Evolutionary conservation across 2,329 filamentous ascomycete genomes (phyloP).

Genomic region (Penicillium sp.): DNA sequence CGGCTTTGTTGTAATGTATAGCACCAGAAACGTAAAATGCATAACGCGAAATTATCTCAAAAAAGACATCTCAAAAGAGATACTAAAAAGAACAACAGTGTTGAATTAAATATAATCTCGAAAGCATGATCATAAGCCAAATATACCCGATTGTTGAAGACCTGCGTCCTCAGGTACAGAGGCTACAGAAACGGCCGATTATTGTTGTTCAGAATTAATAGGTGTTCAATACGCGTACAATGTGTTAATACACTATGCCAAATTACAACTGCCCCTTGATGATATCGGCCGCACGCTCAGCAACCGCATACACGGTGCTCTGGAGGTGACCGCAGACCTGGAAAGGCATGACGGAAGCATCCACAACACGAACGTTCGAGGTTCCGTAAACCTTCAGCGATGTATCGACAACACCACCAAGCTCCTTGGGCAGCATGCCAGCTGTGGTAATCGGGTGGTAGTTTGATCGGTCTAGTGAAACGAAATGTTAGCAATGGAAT

Average conservation of each 20-base stretch:
- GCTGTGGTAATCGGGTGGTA: slow-evolving; percentile 34
- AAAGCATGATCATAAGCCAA: neutral
- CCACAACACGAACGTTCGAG: slow-evolving; percentile 34
- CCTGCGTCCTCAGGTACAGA: neutral
- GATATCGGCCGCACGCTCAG: slow-evolving; percentile 33
- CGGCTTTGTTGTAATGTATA: no score
- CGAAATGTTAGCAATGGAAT: neutral
- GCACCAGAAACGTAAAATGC: no score
- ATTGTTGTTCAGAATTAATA: neutral
- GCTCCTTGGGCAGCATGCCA: slow-evolving; percentile 34
- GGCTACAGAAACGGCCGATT: no score
- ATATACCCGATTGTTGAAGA: neutral
- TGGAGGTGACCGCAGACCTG: slow-evolving; percentile 30
- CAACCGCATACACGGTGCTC: slow-evolving; percentile 33
- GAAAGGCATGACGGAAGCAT: slow-evolving; percentile 34
- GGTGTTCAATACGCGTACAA: neutral
- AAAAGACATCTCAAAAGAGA: neutral
- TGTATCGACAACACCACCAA: slow-evolving; percentile 37
- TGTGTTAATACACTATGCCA: neutral
- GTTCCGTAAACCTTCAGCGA: slow-evolving; percentile 36
- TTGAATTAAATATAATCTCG: neutral
- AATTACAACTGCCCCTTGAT: slow-evolving; percentile 23
- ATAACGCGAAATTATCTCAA: no score
- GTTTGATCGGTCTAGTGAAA: slow-evolving; percentile 26
- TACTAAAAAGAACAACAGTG: neutral